Conservation (phyloP, 495 filamentous ascomycete genomes). For the Penicillium coffeae region DNA sequence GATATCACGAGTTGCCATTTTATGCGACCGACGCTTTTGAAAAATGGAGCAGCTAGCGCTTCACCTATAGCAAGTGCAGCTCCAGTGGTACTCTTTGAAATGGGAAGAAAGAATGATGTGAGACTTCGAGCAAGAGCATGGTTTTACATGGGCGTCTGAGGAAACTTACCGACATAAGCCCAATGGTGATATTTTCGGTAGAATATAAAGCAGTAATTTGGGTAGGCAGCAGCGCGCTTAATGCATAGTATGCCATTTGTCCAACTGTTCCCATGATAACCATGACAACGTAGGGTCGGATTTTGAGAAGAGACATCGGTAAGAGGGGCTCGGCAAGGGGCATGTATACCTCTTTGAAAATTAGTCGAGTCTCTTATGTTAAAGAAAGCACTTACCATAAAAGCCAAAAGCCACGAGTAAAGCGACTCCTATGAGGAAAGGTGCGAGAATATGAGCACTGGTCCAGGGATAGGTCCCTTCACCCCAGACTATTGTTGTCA, state of each 20-base stretch:
- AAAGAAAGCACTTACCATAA: constrained; percentile 24
- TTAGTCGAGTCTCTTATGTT: neutral
- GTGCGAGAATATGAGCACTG: constrained; percentile 42
- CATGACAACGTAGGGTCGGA: constrained; percentile 38
- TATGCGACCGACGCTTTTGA: constrained; percentile 25
- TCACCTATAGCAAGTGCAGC: constrained; percentile 23
- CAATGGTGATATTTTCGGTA: constrained; percentile 28
- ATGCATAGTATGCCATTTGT: constrained; percentile 35
- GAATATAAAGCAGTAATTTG: constrained; percentile 25
- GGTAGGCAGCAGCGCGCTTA: constrained; percentile 36
- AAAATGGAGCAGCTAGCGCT: constrained; percentile 24
- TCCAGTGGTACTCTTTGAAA: constrained; percentile 18
- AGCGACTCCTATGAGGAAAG: constrained; percentile 39
- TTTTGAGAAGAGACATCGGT: constrained; percentile 43
- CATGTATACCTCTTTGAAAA: constrained; percentile 19
- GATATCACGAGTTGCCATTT: constrained; percentile 24
- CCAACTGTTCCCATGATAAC: constrained; percentile 33
- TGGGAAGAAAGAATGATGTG: constrained; percentile 5
- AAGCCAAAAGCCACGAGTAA: constrained; percentile 40
- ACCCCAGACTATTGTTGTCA: constrained; percentile 34
- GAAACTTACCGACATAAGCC: constrained; percentile 30
- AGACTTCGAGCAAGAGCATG: too few species aligned
- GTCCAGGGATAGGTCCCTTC: constrained; percentile 47
- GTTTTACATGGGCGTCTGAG: too few species aligned
- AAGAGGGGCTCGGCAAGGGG: constrained; percentile 33